Conservation (phyloP, 1,284 basidiomycete species). For the Heterobasidion occidentale region DNA sequence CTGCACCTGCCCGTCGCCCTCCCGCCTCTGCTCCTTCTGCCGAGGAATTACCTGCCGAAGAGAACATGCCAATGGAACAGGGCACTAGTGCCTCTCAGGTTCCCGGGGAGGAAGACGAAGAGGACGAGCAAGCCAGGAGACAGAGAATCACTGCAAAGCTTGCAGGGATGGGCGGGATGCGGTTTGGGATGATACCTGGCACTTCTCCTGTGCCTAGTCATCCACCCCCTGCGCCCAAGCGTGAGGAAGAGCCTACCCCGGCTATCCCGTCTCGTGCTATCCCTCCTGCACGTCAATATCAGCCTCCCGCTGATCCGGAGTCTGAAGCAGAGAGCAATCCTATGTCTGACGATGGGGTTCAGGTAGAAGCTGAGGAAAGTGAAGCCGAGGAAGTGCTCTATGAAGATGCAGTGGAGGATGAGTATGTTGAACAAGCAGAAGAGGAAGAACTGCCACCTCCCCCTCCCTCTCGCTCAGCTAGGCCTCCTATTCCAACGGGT, state of each 20-base stretch:
- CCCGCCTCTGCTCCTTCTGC: conserved; percentile 27
- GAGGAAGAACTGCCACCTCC: conserved; percentile 39
- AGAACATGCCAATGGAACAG: conserved; percentile 14
- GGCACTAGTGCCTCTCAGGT: background rate
- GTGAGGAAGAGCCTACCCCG: background rate
- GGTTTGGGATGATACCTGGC: conserved; percentile 63
- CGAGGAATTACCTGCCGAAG: conserved; percentile 32
- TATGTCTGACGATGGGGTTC: conserved; percentile 50
- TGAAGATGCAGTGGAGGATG: conserved; percentile 35
- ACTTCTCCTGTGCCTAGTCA: conserved; percentile 11
- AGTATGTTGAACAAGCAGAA: conserved; percentile 35
- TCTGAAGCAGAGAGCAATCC: conserved; percentile 33
- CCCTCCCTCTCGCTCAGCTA: conserved; percentile 27
- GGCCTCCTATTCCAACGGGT: conserved; percentile 11
- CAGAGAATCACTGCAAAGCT: conserved; percentile 63
- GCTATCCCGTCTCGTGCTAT: conserved; percentile 17
- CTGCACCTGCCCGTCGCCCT: conserved; percentile 29
- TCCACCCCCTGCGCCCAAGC: conserved; percentile 2
- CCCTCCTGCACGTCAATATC: conserved; percentile 23
- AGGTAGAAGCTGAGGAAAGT: conserved; percentile 58
- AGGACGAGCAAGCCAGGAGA: conserved; percentile 60
- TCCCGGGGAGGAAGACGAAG: conserved; percentile 15
- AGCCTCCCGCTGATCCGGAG: conserved; percentile 29
- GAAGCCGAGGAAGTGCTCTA: conserved; percentile 57
- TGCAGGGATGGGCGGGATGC: conserved; percentile 69